Conservation (phyloP, 1,284 basidiomycete species). For the Thelephora terrestris region DNA sequence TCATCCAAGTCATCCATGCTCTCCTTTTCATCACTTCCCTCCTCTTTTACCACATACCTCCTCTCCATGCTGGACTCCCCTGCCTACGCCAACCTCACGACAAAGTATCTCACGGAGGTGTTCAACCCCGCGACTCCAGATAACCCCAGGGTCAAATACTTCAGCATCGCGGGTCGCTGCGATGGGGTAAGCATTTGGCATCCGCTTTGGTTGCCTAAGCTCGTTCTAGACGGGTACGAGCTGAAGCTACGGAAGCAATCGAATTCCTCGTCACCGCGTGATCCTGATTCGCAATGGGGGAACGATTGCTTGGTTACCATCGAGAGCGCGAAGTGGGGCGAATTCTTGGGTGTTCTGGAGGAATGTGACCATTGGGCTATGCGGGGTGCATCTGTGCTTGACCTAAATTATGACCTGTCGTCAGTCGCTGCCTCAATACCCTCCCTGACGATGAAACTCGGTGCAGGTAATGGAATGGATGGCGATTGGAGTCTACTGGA, state of each 20-base stretch:
- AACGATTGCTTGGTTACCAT: constrained; percentile 95
- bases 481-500: constrained; percentile 51
- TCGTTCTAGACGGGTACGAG: constrained; percentile 80
- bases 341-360: constrained; percentile 86
- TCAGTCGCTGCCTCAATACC: constrained; percentile 29
- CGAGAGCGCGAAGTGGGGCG: constrained; percentile 85
- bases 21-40: constrained; percentile 53
- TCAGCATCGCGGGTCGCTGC: constrained; percentile 78
- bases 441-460: constrained; percentile 7
- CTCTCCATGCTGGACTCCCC: constrained; percentile 94
- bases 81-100: constrained; percentile 92
- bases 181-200: constrained; percentile 76
- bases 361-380: constrained; percentile 97
- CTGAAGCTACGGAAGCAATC: constrained; percentile 3
- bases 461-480: constrained; percentile 10
- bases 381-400: constrained; percentile 68
- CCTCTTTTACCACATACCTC: constrained; percentile 79
- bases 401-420: constrained; percentile 50
- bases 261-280: constrained; percentile 26
- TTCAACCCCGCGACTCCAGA: constrained; percentile 94
- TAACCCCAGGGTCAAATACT: constrained; percentile 81
- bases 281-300: constrained; percentile 58
- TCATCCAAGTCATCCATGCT: constrained; percentile 19
- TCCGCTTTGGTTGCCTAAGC: constrained; percentile 94
- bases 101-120: constrained; percentile 70